Evolutionary conservation across 805 yeast genomes (phyloP).

Genomic region (Tetrapisispora fleetii): DNA sequence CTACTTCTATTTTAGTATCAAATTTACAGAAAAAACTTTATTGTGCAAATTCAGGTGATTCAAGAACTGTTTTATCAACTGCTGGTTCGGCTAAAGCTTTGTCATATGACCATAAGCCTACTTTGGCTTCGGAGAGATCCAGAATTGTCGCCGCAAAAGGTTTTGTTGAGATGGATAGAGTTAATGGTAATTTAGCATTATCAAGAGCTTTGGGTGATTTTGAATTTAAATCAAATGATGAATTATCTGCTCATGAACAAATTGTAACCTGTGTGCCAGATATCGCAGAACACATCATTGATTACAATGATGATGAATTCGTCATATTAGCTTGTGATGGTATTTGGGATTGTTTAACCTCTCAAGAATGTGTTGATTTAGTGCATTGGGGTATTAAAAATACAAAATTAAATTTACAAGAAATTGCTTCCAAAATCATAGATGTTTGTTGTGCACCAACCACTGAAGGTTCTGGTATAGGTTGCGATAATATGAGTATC

Average conservation of each 20-base stretch:
- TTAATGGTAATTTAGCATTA: conserved; percentile 90
- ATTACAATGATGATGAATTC: conserved; percentile 69
- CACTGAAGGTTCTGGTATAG: conserved; percentile 87
- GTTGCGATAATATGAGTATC: conserved; percentile 97
- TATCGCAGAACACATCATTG: conserved; percentile 66
- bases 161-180: conserved; percentile 92
- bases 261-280: conserved; percentile 94
- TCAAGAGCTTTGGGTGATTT: conserved; percentile 81
- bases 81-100: conserved; percentile 80
- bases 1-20: conserved; percentile 76
- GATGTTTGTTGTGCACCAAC: conserved; percentile 95
- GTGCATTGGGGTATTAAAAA: conserved; percentile 83
- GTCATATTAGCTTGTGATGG: conserved; percentile 95
- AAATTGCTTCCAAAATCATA: conserved; percentile 81
- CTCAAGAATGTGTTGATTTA: conserved; percentile 89
- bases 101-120: conserved; percentile 85
- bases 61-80: conserved; percentile 82
- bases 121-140: conserved; percentile 85
- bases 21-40: conserved; percentile 35
- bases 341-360: conserved; percentile 94
- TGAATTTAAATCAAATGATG: conserved; percentile 66
- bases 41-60: conserved; percentile 95
- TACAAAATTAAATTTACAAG: conserved; percentile 47
- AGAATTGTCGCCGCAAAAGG: conserved; percentile 97
- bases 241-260: conserved; percentile 91